These are phyloP conservation scores for Saccharomycopsis javanensis DNA, from an alignment of 805 yeast species.

Conservation along the genomic window DNA sequence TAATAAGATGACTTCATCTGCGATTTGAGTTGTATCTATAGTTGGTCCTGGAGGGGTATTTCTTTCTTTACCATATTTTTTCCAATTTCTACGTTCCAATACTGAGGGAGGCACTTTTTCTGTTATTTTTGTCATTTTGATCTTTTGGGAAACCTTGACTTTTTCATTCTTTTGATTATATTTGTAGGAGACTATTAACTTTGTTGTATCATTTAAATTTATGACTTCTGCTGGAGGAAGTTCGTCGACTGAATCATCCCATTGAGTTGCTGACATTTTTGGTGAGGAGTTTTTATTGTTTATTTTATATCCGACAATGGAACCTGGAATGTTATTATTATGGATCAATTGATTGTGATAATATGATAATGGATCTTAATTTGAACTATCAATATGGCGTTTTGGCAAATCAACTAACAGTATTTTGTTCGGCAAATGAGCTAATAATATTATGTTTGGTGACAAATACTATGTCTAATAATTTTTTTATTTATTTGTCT, in stretches of 20 bases:
- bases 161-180: slow-evolving; percentile 71
- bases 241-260: slow-evolving; percentile 72
- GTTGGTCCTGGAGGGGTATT: slow-evolving; percentile 77
- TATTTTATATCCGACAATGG: too few relatives aligned
- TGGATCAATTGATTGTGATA: too few relatives aligned
- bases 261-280: slow-evolving; percentile 21
- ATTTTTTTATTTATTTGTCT: too few relatives aligned
- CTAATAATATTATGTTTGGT: too few relatives aligned
- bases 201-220: slow-evolving; percentile 78
- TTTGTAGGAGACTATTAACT: slow-evolving; percentile 72
- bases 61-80: slow-evolving; percentile 75
- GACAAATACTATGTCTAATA: too few relatives aligned
- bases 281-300: background rate
- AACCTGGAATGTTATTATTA: too few relatives aligned
- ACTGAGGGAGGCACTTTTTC: slow-evolving; percentile 78
- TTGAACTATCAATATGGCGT: too few relatives aligned
- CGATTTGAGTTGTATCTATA: slow-evolving; percentile 76
- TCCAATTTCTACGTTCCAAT: slow-evolving; percentile 85
- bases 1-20: slow-evolving; percentile 71
- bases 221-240: slow-evolving; percentile 67
- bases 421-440: too few relatives aligned
- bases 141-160: slow-evolving; percentile 78
- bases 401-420: too few relatives aligned
- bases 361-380: too few relatives aligned
- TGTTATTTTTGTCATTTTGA: slow-evolving; percentile 64